Base-by-base conservation (phyloP, 345 rosid species). In the Salix dunnii region DNA sequence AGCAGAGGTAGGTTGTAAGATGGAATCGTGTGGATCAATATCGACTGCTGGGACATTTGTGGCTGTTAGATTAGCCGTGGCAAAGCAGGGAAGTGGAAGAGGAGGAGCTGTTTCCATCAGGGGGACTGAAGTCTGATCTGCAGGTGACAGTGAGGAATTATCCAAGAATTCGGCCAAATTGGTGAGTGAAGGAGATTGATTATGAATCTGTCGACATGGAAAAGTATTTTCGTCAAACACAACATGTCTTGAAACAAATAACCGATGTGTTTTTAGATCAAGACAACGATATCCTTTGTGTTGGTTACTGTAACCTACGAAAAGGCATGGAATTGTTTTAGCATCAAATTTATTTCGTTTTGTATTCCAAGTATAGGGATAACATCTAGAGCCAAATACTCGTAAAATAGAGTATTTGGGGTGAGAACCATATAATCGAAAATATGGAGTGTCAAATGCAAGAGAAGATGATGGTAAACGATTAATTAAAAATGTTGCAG, bases 321-420 rank as follows among this genome's bases (percentile, higher is more conserved):
- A 70, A 46, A 70, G 4, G 7, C 36, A 43, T 0, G 42, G 42
- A 38, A 38, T 7, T 5, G 42, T 38, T 38, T 38, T 43, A 25
- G 71, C 33, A 31, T 31, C 33, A 31, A 31, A 18, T 1, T 48
- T 48, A 48, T 5, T 48, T 4, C 53, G 2, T 70, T 2, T 18
- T 25, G 73, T 70, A 36, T 46, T 23, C 62, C 73, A 70, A 23
- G 60, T 70, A 21, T 70, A 70, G 13, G 73, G 73, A 70, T 23
- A 70, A 7, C 73, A 70, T 49, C 49, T 70, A 12, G 73, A 70
- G 4, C 73, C 60, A 70, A 70, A 70, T 0, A 70, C 73, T 43
- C 60, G 36, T 3, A 70, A 20, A 23, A 58, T 23, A 5, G 73
- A 13, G 27, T 70, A 70, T 17, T 16, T 28, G 13, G 73, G 60